Base-by-base conservation (phyloP, 352 stramenopile species). In the Globisporangium iwayamae region DNA sequence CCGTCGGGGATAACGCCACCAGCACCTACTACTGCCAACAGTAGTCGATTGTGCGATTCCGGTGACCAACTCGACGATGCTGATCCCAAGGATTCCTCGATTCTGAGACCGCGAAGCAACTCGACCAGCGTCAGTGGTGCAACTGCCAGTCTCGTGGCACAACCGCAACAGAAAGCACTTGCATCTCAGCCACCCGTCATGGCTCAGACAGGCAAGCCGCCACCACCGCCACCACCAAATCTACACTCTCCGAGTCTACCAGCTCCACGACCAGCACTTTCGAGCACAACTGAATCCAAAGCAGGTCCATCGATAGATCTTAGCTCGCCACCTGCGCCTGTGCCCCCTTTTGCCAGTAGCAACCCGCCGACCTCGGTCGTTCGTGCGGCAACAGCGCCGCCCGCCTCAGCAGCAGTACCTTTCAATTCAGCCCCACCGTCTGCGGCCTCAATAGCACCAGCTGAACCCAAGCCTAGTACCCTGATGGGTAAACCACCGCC, bases 91-190 rank as follows among this genome's bases (percentile, higher is more conserved):
- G 39, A 34, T n/a, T 1, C 25, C 1, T 18, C 14, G 8, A 48
- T n/a, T n/a, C 13, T 14, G 8, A 60, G 52, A 59, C 60, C 36
- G 3, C 60, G 60, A 32, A 66, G 60, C 41, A 68, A 63, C 22
- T 68, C 62, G 18, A 39, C 63, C 8, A 56, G 30, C 2, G 36
- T 25, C 0, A 36, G 20, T 25, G 30, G 7, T 11, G 10, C 41
- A 8, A 45, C 13, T 14, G 32, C 2, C 18, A 38, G 4, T 4
- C 10, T 45, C 2, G 43, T 28, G 10, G 18, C 30, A n/a, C 28
- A 39, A 38, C 28, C 28, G 36, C 57, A 28, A 10, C 30, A 52
- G 22, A 56, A 32, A 32, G 18, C 2, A 20, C 1, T 32, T 11
- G 47, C 38, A 50, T n/a, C 16, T 4, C 54, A 60, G 20, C 34